phyloP scores from a whole-genome alignment of 441 rosid genomes.

The Pelargonium citronellum region DNA sequence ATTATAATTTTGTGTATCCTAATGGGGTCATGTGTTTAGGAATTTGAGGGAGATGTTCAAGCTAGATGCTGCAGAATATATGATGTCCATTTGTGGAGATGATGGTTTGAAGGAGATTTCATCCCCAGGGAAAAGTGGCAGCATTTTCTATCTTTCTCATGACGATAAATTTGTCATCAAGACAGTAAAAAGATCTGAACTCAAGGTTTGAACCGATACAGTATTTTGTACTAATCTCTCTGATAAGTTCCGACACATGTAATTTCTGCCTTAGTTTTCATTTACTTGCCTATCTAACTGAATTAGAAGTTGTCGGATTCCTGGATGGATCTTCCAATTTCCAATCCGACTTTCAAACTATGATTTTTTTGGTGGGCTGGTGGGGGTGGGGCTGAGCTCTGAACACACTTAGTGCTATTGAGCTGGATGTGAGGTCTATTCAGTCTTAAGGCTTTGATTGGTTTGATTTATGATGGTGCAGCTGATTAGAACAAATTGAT shows the following conservation, averaged over 20 bases:
- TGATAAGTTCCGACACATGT: not conserved
- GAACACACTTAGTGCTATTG: too few species aligned
- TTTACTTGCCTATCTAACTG: too few species aligned
- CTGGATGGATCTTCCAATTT: too few species aligned
- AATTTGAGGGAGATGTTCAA: slow-evolving; percentile 94
- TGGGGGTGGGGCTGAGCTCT: too few species aligned
- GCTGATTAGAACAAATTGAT: too few species aligned
- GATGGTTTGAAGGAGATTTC: slow-evolving; percentile 80
- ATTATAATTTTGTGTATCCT: too few species aligned
- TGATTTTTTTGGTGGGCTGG: too few species aligned
- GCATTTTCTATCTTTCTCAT: slow-evolving; percentile 84
- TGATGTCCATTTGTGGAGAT: slow-evolving; percentile 99
- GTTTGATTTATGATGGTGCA: too few species aligned
- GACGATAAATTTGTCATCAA: slow-evolving; percentile 91
- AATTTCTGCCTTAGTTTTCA: not conserved
- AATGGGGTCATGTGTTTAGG: slow-evolving; percentile 32
- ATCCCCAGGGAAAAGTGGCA: slow-evolving; percentile 96
- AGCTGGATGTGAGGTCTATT: too few species aligned
- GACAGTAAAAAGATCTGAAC: slow-evolving; percentile 73
- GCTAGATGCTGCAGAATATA: slow-evolving; percentile 96
- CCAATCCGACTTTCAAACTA: too few species aligned
- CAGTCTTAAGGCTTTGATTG: too few species aligned
- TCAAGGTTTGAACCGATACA: slow-evolving; percentile 52
- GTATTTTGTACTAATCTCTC: slow-evolving; percentile 1
- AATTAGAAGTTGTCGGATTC: too few species aligned